Conservation (phyloP, 257 asterid species). For the Cordia subcordata region DNA sequence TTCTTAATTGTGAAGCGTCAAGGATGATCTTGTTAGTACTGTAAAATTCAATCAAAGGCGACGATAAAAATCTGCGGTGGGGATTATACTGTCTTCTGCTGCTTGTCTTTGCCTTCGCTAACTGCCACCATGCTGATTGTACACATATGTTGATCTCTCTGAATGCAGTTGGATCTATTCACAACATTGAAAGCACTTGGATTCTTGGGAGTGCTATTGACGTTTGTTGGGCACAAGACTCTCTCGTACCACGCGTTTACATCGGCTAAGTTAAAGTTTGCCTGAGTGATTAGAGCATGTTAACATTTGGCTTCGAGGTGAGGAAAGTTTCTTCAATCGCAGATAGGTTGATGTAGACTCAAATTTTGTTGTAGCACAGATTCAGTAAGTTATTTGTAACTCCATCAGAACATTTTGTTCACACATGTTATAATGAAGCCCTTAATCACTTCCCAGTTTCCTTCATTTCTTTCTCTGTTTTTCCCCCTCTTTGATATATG, state of each 20-base stretch:
- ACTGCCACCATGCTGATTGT: too few species aligned
- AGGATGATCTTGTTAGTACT: too few species aligned
- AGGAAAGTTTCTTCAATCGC: too few species aligned
- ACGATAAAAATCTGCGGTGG: too few species aligned
- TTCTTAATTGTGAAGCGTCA: too few species aligned
- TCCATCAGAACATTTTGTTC: conserved; percentile 1
- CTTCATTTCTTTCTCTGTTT: too few species aligned
- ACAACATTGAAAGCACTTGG: conserved; percentile 89
- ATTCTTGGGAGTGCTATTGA: conserved; percentile 71
- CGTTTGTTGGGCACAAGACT: conserved; percentile 82
- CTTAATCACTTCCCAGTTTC: background rate
- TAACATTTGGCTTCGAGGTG: background rate
- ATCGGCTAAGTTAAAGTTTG: conserved; percentile 80
- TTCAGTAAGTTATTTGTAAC: background rate
- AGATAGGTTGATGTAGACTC: background rate
- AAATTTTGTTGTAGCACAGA: conserved; percentile 6
- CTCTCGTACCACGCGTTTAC: conserved; percentile 83
- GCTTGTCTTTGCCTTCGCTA: too few species aligned
- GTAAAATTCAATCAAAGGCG: too few species aligned
- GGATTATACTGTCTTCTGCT: too few species aligned
- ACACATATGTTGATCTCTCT: background rate
- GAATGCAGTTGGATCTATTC: conserved; percentile 82
- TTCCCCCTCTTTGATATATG: too few species aligned
- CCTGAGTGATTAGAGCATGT: conserved; percentile 27
- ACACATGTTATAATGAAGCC: background rate